Evolutionary conservation across 2,329 filamentous ascomycete species (phyloP).

Genomic region (Aspergillus luchuensis): DNA sequence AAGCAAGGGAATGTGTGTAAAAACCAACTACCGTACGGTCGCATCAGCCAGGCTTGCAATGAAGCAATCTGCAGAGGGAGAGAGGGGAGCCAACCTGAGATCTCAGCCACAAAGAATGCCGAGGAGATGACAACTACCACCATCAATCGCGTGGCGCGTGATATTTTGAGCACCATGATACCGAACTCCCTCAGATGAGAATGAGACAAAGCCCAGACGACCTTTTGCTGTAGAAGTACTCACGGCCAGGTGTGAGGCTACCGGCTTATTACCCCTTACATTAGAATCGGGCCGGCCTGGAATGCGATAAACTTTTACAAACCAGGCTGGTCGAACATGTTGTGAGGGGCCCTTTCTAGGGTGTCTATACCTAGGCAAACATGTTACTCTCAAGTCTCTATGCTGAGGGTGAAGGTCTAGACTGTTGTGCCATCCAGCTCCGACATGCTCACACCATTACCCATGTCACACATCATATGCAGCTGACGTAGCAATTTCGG

Average conservation of each 20-base stretch:
- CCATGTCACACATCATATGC: slow-evolving; percentile 9
- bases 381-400: not conserved
- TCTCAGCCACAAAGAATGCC: slow-evolving; percentile 36
- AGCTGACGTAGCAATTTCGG: not conserved
- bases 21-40: slow-evolving; percentile 59
- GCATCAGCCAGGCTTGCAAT: slow-evolving; percentile 2
- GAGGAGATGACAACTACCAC: slow-evolving; percentile 35
- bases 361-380: not conserved
- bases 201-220: not conserved
- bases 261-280: slow-evolving; percentile 6
- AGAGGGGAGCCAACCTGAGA: slow-evolving; percentile 27
- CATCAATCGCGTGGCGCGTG: slow-evolving; percentile 33
- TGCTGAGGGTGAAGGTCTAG: not conserved
- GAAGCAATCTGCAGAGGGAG: not conserved
- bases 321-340: not conserved
- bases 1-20: slow-evolving; percentile 69
- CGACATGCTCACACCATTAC: not conserved
- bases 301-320: slow-evolving; percentile 1
- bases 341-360: not conserved
- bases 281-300: slow-evolving; percentile 13
- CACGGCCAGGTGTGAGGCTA: not conserved
- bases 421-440: not conserved
- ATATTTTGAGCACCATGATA: slow-evolving; percentile 29
- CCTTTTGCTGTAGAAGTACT: slow-evolving; percentile 1
- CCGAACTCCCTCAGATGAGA: not conserved